Evolutionary conservation across 345 rosid genomes (phyloP).

Genomic region (Corymbia maculata): DNA sequence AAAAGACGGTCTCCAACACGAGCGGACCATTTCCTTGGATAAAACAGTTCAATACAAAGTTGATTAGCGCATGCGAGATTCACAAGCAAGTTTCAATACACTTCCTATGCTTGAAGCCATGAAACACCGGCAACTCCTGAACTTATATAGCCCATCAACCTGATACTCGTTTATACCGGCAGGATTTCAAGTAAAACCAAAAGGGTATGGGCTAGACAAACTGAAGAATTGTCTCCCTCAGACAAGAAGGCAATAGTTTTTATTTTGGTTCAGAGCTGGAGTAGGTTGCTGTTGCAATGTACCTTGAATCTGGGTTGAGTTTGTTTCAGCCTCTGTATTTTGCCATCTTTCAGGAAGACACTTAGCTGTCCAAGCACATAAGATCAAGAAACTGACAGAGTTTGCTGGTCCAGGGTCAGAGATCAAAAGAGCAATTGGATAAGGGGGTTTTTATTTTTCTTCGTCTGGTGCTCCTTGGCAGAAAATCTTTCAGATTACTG

Average conservation of each 20-base stretch:
- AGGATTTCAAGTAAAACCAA: conserved; percentile 20
- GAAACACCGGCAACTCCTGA: background rate
- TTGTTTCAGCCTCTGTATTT: conserved; percentile 11
- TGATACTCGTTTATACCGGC: conserved; percentile 15
- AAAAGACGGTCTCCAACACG: conserved; percentile 48
- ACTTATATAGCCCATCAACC: background rate
- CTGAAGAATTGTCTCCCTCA: conserved; percentile 8
- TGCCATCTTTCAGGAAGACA: conserved; percentile 24
- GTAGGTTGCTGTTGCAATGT: conserved; percentile 23
- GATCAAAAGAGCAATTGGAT: background rate
- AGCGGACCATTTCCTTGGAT: conserved; percentile 37
- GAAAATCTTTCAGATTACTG: conserved; percentile 32
- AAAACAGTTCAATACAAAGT: background rate
- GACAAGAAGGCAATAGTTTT: background rate
- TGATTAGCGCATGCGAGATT: background rate
- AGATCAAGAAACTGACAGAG: conserved; percentile 17
- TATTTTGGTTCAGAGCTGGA: conserved; percentile 26
- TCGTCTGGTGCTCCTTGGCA: conserved; percentile 14
- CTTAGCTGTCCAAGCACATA: conserved; percentile 41
- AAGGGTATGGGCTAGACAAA: conserved; percentile 58
- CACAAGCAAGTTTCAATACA: background rate
- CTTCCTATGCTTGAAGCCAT: conserved; percentile 9
- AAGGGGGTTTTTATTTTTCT: background rate
- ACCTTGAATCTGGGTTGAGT: conserved; percentile 46
- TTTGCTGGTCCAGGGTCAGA: conserved; percentile 5